Conservation (phyloP, 2,329 filamentous ascomycete genomes). For the Beauveria sp. region DNA sequence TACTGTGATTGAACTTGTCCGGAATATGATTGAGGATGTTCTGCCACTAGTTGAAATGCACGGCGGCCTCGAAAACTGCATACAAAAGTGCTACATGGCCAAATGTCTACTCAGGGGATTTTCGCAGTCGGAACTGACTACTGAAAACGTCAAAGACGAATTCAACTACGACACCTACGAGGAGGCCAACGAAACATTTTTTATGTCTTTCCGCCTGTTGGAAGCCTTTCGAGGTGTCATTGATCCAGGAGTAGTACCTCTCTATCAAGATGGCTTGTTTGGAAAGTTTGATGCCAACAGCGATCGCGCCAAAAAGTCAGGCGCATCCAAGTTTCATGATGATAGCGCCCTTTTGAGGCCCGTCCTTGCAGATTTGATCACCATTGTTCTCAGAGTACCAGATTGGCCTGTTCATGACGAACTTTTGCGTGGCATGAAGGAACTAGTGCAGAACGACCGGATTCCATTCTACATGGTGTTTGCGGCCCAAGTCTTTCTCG, state of each 20-base stretch:
- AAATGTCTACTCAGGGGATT: not conserved
- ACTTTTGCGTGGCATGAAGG: conserved; percentile 21
- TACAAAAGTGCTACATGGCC: not conserved
- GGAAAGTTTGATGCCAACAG: conserved; percentile 23
- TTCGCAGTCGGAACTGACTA: not conserved
- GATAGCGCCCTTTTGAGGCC: conserved; percentile 25
- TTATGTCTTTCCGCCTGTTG: conserved; percentile 17
- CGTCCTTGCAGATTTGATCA: conserved; percentile 17
- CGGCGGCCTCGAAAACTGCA: not conserved
- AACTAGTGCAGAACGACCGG: conserved; percentile 20
- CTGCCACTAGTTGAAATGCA: not conserved
- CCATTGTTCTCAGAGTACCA: conserved; percentile 9
- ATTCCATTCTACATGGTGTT: conserved; percentile 23
- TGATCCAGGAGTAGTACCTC: conserved; percentile 14
- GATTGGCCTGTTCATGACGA: conserved; percentile 21
- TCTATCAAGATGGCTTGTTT: conserved; percentile 18
- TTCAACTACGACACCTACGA: conserved; percentile 17
- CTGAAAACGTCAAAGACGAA: conserved; percentile 19
- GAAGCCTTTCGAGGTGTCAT: conserved; percentile 18
- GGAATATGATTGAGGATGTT: conserved; percentile 13
- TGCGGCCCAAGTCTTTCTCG: conserved; percentile 24
- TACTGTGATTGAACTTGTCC: conserved; percentile 20
- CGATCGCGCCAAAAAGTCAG: conserved; percentile 21
- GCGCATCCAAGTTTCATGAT: conserved; percentile 24
- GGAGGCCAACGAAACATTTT: conserved; percentile 19